Percentiles rank a stretch among this genome's conserved stretches.
Evolutionary conservation across 2,329 filamentous ascomycete species (phyloP).

Genomic region (Calonectria montana): DNA sequence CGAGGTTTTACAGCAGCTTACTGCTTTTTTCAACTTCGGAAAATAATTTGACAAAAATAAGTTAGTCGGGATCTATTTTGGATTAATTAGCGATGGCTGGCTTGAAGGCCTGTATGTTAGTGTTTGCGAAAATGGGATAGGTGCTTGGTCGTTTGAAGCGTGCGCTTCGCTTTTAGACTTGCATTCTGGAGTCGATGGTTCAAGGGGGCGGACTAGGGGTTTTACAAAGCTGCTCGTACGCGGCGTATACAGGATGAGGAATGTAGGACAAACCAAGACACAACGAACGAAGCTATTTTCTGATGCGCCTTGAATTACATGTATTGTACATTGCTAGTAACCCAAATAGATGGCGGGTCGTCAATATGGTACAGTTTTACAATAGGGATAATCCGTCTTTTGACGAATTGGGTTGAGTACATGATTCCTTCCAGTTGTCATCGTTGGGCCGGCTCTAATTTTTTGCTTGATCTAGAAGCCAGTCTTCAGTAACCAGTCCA

Average conservation of each 20-base stretch:
- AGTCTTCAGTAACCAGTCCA: constrained; percentile 47
- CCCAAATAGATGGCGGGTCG: constrained; percentile 29
- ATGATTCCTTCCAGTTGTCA: background rate
- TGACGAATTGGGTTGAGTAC: background rate
- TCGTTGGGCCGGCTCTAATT: background rate
- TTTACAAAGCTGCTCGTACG: constrained; percentile 36
- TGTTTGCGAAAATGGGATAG: constrained; percentile 40
- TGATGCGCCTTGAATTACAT: constrained; percentile 42
- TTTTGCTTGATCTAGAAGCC: constrained; percentile 46
- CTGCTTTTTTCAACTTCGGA: constrained; percentile 63
- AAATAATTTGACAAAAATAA: constrained; percentile 53
- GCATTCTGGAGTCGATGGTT: constrained; percentile 45
- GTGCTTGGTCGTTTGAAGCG: constrained; percentile 42
- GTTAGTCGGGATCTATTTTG: constrained; percentile 26
- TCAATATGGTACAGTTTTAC: constrained; percentile 45
- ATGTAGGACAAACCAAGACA: constrained; percentile 41
- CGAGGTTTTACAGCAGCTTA: constrained; percentile 75
- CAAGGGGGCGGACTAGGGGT: constrained; percentile 33
- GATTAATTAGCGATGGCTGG: constrained; percentile 31
- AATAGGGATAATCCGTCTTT: constrained; percentile 14
- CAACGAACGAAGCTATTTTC: constrained; percentile 37
- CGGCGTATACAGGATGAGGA: constrained; percentile 40
- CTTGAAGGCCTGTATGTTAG: constrained; percentile 45
- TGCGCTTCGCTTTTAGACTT: constrained; percentile 43
- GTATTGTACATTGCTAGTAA: constrained; percentile 44